These are phyloP conservation scores for Pichia nakasei DNA, from an alignment of 805 yeast species.

Conservation along the genomic window DNA sequence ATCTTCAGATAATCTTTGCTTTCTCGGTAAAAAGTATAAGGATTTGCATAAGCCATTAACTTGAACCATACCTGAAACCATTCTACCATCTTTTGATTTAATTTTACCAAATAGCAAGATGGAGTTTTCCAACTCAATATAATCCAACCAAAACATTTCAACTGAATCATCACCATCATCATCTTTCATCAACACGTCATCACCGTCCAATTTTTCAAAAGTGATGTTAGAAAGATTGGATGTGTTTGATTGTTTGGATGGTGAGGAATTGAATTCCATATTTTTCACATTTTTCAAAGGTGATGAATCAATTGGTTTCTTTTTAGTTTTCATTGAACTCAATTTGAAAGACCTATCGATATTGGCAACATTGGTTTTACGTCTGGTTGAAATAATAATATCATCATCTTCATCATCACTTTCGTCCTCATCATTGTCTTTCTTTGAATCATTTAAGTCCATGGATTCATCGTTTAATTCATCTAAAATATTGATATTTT, in stretches of 20 bases:
- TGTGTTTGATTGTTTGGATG: constrained; percentile 9
- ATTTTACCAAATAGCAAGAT: constrained; percentile 78
- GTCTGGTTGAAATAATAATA: constrained; percentile 48
- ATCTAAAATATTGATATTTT: constrained; percentile 7
- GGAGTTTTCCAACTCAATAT: constrained; percentile 62
- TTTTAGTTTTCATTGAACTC: constrained; percentile 20
- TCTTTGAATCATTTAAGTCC: neutral
- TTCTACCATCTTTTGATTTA: constrained; percentile 44
- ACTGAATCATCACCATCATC: constrained; percentile 32
- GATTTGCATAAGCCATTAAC: constrained; percentile 62
- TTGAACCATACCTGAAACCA: constrained; percentile 71
- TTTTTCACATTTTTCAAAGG: constrained; percentile 13
- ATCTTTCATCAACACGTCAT: constrained; percentile 24
- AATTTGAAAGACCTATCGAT: constrained; percentile 36
- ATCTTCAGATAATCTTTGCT: constrained; percentile 24
- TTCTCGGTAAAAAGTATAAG: constrained; percentile 69
- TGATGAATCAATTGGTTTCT: constrained; percentile 18
- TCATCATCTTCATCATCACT: constrained; percentile 41
- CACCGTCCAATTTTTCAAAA: constrained; percentile 27
- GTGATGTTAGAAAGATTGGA: constrained; percentile 16
- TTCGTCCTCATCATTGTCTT: constrained; percentile 7
- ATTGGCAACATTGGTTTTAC: constrained; percentile 38
- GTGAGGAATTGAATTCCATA: constrained; percentile 18
- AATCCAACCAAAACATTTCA: constrained; percentile 86
- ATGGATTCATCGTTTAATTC: constrained; percentile 4